Conservation (phyloP, 2,329 filamentous ascomycete species). For the Cryoendolithus antarcticus region DNA sequence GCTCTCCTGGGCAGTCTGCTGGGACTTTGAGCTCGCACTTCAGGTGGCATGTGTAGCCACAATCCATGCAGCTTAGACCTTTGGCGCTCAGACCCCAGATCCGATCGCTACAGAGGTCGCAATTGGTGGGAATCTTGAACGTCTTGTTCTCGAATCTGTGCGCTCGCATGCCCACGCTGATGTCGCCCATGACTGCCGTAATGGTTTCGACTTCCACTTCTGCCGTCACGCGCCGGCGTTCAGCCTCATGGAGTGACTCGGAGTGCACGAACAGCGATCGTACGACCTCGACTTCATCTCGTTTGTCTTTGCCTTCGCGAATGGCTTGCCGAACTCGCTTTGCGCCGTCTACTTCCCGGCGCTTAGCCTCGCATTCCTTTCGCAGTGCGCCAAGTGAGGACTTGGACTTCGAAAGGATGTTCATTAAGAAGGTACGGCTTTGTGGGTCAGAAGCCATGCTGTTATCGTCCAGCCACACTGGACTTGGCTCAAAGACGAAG, state of each 20-base stretch:
- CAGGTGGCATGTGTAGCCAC: slow-evolving; percentile 94
- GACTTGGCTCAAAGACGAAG: slow-evolving; percentile 82
- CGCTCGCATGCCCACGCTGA: slow-evolving; percentile 83
- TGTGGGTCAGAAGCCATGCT: slow-evolving; percentile 74
- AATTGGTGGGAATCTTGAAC: slow-evolving; percentile 98
- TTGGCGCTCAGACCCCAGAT: slow-evolving; percentile 97
- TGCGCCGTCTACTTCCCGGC: slow-evolving; percentile 67
- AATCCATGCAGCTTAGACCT: slow-evolving; percentile 90
- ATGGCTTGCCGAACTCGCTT: slow-evolving; percentile 64
- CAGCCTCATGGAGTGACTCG: slow-evolving; percentile 71
- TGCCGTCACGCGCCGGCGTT: slow-evolving; percentile 71
- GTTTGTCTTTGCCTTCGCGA: slow-evolving; percentile 71
- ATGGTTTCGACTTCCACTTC: slow-evolving; percentile 92
- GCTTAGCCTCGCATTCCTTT: slow-evolving; percentile 73
- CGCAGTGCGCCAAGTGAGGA: slow-evolving; percentile 66
- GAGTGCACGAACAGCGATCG: slow-evolving; percentile 72
- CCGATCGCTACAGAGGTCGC: slow-evolving; percentile 87
- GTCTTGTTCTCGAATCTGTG: slow-evolving; percentile 99
- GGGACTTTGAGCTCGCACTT: slow-evolving; percentile 99
- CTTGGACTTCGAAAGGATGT: slow-evolving; percentile 85
- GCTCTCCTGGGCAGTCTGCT: slow-evolving; percentile 85
- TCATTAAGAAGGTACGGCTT: slow-evolving; percentile 82
- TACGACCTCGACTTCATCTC: slow-evolving; percentile 78
- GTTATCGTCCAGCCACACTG: slow-evolving; percentile 92
- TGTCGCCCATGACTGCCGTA: slow-evolving; percentile 78